Conservation (phyloP, 73 alveolate genomes). For the Durusdinium trenchii region DNA sequence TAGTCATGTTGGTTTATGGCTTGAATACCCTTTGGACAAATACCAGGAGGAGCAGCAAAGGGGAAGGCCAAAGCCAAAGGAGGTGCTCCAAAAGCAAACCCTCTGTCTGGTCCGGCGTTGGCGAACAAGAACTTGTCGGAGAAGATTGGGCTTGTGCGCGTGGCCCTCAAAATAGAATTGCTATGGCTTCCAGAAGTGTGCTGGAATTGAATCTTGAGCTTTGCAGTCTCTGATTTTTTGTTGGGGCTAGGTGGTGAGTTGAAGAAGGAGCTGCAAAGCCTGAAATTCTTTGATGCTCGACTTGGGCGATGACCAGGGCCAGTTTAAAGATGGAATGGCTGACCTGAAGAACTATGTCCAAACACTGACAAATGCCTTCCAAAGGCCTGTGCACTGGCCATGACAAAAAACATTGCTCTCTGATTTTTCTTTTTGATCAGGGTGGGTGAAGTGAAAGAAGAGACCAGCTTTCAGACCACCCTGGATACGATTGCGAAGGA, state of each 20-base stretch:
- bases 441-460: too few relatives aligned
- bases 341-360: background rate
- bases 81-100: background rate
- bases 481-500: too few relatives aligned
- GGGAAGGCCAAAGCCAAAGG: too few relatives aligned
- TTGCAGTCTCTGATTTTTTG: too few relatives aligned
- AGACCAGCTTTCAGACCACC: too few relatives aligned
- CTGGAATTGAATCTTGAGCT: too few relatives aligned
- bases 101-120: background rate
- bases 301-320: background rate
- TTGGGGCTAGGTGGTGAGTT: background rate
- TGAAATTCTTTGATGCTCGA: background rate
- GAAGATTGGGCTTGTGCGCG: background rate
- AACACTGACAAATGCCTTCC: background rate
- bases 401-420: too few relatives aligned
- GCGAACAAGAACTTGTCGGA: background rate
- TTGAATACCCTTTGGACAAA: too few relatives aligned
- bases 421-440: too few relatives aligned
- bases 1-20: too few relatives aligned
- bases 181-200: background rate
- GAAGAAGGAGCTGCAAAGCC: background rate
- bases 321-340: background rate
- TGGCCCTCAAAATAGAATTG: background rate
- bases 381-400: background rate
- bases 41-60: background rate